phyloP scores from a whole-genome alignment of 345 rosid species.

The Salix exigua region DNA sequence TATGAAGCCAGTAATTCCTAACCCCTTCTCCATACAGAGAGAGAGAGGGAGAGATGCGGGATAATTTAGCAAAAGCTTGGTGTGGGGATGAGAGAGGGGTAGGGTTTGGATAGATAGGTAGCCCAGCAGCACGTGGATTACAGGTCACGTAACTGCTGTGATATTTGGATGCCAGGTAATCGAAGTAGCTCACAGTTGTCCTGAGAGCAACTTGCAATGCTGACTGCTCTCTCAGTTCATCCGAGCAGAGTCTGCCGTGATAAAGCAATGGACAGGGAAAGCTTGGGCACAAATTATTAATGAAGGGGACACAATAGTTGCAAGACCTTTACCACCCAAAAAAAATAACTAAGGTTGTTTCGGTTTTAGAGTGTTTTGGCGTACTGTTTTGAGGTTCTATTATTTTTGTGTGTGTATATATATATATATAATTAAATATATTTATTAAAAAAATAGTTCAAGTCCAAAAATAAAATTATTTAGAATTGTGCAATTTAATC shows the following conservation, averaged over 20 bases:
- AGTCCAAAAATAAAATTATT: too few relatives aligned
- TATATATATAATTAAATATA: too few relatives aligned
- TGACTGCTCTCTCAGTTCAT: not conserved
- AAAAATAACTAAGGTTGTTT: too few relatives aligned
- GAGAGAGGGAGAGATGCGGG: too few relatives aligned
- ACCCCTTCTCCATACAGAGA: too few relatives aligned
- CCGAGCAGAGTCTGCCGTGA: not conserved
- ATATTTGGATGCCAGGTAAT: not conserved
- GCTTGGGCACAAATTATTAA: not conserved
- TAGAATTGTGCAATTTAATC: too few relatives aligned
- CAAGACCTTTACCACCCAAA: not conserved
- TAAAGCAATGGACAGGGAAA: not conserved
- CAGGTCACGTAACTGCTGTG: not conserved
- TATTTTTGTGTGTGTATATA: too few relatives aligned
- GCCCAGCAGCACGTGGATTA: not conserved
- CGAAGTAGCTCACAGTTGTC: not conserved
- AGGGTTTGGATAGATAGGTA: not conserved
- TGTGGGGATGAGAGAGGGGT: not conserved
- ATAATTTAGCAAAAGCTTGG: too few relatives aligned
- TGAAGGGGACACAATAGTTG: not conserved
- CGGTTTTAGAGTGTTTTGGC: accelerated
- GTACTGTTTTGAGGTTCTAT: accelerated
- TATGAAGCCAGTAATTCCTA: not conserved
- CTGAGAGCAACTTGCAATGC: not conserved
- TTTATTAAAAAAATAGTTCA: too few relatives aligned